Evolutionary conservation across 1,284 basidiomycete genomes (phyloP).

Genomic region (Fomes fomentarius): DNA sequence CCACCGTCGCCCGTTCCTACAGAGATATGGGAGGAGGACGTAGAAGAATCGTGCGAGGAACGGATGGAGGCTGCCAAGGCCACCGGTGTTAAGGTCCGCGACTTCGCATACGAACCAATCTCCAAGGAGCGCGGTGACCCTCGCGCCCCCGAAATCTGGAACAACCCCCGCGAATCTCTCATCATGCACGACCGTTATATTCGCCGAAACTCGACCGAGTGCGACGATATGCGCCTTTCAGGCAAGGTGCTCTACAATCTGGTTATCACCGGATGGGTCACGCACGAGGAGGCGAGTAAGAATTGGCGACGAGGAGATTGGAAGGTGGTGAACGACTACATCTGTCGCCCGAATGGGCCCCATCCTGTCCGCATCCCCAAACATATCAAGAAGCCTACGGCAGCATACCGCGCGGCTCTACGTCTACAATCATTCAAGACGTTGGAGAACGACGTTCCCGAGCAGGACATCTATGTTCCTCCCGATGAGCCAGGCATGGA

Average conservation of each 20-base stretch:
- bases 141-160: slow-evolving; percentile 28
- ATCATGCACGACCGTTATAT: slow-evolving; percentile 28
- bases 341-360: slow-evolving; percentile 30
- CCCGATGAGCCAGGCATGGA: slow-evolving; percentile 30
- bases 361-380: slow-evolving; percentile 26
- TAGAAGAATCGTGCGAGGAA: slow-evolving; percentile 24
- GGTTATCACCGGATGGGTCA: slow-evolving; percentile 51
- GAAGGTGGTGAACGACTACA: slow-evolving; percentile 42
- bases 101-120: slow-evolving; percentile 44
- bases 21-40: slow-evolving; percentile 38
- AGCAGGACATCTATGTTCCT: slow-evolving; percentile 26
- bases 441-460: slow-evolving; percentile 19
- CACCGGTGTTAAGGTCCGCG: slow-evolving; percentile 53
- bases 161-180: slow-evolving; percentile 23
- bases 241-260: slow-evolving; percentile 51
- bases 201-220: slow-evolving; percentile 33
- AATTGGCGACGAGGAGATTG: slow-evolving; percentile 47
- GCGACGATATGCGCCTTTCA: slow-evolving; percentile 34
- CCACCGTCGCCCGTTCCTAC: slow-evolving; percentile 42
- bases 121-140: slow-evolving; percentile 8
- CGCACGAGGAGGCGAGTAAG: slow-evolving; percentile 40
- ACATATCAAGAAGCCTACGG: slow-evolving; percentile 24
- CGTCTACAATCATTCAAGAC: slow-evolving; percentile 9
- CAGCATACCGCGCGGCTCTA: slow-evolving; percentile 22
- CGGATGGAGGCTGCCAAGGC: slow-evolving; percentile 36